These are phyloP conservation scores for Phytophthora kernoviae DNA, from an alignment of 352 stramenopile species.

Conservation along the genomic window DNA sequence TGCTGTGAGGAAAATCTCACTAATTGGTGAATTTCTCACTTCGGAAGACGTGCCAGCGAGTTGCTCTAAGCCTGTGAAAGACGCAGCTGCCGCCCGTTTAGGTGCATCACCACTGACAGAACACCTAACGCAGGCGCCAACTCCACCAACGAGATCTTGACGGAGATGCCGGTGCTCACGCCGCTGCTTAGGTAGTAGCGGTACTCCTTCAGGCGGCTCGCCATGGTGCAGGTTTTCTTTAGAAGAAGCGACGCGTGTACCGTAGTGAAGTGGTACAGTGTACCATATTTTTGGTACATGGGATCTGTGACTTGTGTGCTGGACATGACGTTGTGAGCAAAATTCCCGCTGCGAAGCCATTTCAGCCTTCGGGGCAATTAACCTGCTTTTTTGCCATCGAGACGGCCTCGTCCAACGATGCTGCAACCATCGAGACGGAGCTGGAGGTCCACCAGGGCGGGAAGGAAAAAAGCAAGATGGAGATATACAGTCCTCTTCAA, in stretches of 20 bases:
- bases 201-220: conserved; percentile 85
- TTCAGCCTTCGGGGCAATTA: conserved; percentile 4
- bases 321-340: conserved; percentile 14
- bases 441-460: no score
- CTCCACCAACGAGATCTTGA: conserved; percentile 84
- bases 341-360: conserved; percentile 26
- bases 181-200: conserved; percentile 89
- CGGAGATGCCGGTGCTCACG: conserved; percentile 76
- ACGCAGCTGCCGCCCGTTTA: conserved; percentile 17
- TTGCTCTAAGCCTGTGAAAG: conserved; percentile 58
- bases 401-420: background rate
- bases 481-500: no score
- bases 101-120: conserved; percentile 42
- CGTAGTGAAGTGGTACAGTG: background rate
- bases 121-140: conserved; percentile 60
- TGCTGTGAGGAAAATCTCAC: conserved; percentile 89
- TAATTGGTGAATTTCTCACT: conserved; percentile 81
- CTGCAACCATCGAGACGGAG: background rate
- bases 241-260: no score
- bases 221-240: conserved; percentile 32
- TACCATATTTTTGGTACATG: no score
- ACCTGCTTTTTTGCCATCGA: background rate
- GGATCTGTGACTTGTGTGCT: background rate
- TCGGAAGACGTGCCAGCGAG: conserved; percentile 64
- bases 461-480: no score